Evolutionary conservation across 805 yeast species (phyloP).

Genomic region (Teunomyces atbi): DNA sequence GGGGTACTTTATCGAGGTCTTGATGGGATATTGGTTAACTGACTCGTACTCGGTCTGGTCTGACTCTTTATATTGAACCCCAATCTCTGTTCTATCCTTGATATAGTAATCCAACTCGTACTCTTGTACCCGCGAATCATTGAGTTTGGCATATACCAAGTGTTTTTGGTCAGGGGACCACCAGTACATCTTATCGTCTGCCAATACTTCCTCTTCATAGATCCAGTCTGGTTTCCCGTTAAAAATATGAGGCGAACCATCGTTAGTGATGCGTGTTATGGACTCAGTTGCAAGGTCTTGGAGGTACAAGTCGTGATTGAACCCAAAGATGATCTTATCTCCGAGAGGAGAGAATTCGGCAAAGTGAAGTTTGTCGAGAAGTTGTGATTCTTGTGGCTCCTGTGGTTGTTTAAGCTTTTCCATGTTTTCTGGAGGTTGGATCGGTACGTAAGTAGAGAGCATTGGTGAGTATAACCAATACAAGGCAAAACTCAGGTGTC

Average conservation of each 20-base stretch:
- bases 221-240: slow-evolving; percentile 96
- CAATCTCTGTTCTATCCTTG: slow-evolving; percentile 32
- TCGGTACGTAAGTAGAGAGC: slow-evolving; percentile 27
- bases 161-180: slow-evolving; percentile 79
- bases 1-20: slow-evolving; percentile 69
- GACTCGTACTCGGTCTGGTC: slow-evolving; percentile 13
- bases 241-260: slow-evolving; percentile 69
- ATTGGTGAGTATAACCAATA: slow-evolving; percentile 37
- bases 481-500: slow-evolving; percentile 36
- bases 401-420: slow-evolving; percentile 9
- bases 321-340: slow-evolving; percentile 59
- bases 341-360: slow-evolving; percentile 80
- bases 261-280: slow-evolving; percentile 55
- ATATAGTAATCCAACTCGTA: slow-evolving; percentile 76
- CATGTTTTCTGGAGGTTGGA: slow-evolving; percentile 25
- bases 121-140: slow-evolving; percentile 72
- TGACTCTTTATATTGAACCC: slow-evolving; percentile 6
- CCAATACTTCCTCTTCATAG: slow-evolving; percentile 85
- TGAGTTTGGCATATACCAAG: slow-evolving; percentile 62
- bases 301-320: slow-evolving; percentile 67
- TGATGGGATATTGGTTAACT: slow-evolving; percentile 36
- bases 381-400: slow-evolving; percentile 8
- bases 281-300: slow-evolving; percentile 33
- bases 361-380: slow-evolving; percentile 27
- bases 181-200: slow-evolving; percentile 72